phyloP scores from a whole-genome alignment of 305 asterid species.

The Fraxinus platypoda region DNA sequence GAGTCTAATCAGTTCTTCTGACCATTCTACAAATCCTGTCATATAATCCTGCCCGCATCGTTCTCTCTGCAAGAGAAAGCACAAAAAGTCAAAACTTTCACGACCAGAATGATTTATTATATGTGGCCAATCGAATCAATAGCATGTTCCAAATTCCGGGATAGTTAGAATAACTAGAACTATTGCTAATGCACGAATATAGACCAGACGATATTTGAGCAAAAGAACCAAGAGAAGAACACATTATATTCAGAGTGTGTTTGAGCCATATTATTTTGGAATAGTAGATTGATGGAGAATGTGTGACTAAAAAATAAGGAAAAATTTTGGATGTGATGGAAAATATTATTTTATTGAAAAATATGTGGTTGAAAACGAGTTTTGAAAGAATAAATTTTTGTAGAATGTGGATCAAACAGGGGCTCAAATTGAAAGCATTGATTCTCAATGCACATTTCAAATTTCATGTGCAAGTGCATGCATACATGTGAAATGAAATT shows the following conservation, averaged over 20 bases:
- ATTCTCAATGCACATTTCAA: neutral
- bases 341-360: no score
- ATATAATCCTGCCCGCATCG: neutral
- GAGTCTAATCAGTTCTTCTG: neutral
- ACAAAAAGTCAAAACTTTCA: neutral
- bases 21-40: neutral
- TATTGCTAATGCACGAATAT: neutral
- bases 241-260: neutral
- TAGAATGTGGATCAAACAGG: no score
- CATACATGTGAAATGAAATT: neutral
- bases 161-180: neutral
- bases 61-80: conserved; percentile 7
- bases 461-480: neutral
- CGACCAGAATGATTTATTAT: neutral
- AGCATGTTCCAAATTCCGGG: neutral
- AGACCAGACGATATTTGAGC: neutral
- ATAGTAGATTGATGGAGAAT: no score
- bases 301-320: no score
- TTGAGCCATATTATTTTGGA: no score
- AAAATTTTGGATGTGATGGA: no score
- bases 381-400: no score
- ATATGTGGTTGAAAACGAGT: no score
- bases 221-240: neutral
- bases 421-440: neutral
- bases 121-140: neutral